Evolutionary conservation across 768 basidiomycete genomes (phyloP), one percentile per base, ranked within the genome.

Genomic region (Calocybe gangraenosa): DNA sequence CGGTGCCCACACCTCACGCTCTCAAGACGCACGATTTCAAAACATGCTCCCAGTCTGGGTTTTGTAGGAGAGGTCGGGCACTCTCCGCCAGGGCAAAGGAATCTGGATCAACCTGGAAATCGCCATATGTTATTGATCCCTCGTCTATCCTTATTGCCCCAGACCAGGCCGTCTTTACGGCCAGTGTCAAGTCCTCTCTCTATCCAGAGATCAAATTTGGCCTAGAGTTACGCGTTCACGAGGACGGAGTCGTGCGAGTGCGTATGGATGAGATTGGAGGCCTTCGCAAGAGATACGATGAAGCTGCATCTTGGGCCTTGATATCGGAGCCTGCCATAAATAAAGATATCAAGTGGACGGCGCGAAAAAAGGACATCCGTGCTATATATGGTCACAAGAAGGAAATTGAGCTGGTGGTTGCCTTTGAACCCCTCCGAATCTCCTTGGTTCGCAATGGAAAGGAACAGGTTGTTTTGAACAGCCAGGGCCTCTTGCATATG

Each of bases 1-100:
- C 57, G 13, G 43, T 58, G 36, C 64, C 69, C 33, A 61, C 69
- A 46, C 61, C 71, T 5, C 54, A 75, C 21, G 80, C 84, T 28
- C 79, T 89, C 66, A 89, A 89, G 68, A 68, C 74, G 15, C 76
- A 85, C 48, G 92, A 97, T 65, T 99, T 94, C 76, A 97, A 96
- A 66, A 91, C 82, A 46, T 98, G 96, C 59, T 74, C 76, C n/a
- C 91, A 98, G 65, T 80, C 92, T 0, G 93, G 89, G 15, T 98
- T 99, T 67, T 98, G 96, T 71, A 79, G 90, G 50, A 63, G 71
- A 51, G 92, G 93, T 41, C 82, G 95, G 37, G 87, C 86, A 0
- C 79, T 99, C 36, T 79, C 92, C 47, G 70, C 76, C 7, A 81
- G 91, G 37, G 87, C 90, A 3, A 69, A 69, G 32, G 78, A 78